A percentile compares a stretch with the other conserved stretches of the same genome.
Evolutionary conservation across 768 basidiomycete species (phyloP).

Genomic region (Leccinellum rugosiceps): DNA sequence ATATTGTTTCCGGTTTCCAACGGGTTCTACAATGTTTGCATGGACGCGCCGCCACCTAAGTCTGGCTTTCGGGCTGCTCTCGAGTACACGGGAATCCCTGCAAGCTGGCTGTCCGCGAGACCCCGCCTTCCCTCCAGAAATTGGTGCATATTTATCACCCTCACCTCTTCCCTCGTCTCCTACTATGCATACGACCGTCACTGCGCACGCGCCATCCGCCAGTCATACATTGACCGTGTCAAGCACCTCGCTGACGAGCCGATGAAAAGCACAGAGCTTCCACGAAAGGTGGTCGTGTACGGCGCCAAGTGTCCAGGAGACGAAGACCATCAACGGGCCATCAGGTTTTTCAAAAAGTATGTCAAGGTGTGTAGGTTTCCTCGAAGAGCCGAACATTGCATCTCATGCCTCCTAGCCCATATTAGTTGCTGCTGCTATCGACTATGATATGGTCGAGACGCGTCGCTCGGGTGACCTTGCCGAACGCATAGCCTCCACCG

Average conservation of each 20-base stretch:
- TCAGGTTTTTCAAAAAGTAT: slow-evolving; percentile 93
- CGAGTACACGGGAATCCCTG: slow-evolving; percentile 63
- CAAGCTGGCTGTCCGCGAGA: slow-evolving; percentile 79
- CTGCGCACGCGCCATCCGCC: slow-evolving; percentile 73
- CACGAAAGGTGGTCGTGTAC: slow-evolving; percentile 82
- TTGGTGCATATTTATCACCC: slow-evolving; percentile 87
- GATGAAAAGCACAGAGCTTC: slow-evolving; percentile 58
- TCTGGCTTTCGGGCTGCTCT: slow-evolving; percentile 65
- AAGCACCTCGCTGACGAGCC: slow-evolving; percentile 70
- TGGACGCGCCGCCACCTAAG: slow-evolving; percentile 21
- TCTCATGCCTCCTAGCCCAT: slow-evolving; percentile 61
- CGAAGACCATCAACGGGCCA: slow-evolving; percentile 80
- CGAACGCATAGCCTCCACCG: slow-evolving; percentile 68
- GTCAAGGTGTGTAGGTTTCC: slow-evolving; percentile 71
- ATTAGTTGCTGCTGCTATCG: slow-evolving; percentile 89
- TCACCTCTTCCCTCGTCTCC: slow-evolving; percentile 67
- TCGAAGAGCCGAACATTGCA: background rate
- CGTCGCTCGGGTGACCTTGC: slow-evolving; percentile 85
- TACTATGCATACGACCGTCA: slow-evolving; percentile 84
- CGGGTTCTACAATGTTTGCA: background rate
- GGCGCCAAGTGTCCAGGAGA: slow-evolving; percentile 93
- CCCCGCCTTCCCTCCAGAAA: slow-evolving; percentile 89
- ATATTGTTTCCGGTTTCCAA: slow-evolving; percentile 23
- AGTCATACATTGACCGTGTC: slow-evolving; percentile 78
- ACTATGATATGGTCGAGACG: slow-evolving; percentile 81